phyloP scores from a whole-genome alignment of 2,329 filamentous ascomycete genomes.

The Fusarium sulawesiense region DNA sequence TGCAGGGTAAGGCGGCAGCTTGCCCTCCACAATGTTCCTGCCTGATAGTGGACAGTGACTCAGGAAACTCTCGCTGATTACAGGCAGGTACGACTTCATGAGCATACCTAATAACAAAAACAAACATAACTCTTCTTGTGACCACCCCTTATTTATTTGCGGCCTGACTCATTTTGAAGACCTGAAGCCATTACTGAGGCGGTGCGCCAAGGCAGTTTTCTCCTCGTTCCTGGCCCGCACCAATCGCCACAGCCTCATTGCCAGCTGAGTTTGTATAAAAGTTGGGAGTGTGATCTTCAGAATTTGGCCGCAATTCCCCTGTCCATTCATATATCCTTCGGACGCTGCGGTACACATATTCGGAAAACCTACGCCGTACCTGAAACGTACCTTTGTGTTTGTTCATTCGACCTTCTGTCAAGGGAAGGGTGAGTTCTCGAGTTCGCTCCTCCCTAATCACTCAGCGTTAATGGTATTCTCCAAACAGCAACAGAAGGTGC shows the following conservation, averaged over 20 bases:
- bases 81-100: not conserved
- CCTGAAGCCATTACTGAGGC: constrained; percentile 33
- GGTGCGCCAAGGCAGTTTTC: constrained; percentile 46
- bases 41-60: constrained; percentile 19
- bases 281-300: not conserved
- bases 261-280: constrained; percentile 17
- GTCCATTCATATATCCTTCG: not conserved
- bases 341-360: not conserved
- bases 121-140: not conserved
- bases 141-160: not conserved
- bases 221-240: constrained; percentile 20
- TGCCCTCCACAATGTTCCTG: constrained; percentile 13
- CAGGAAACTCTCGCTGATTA: not conserved
- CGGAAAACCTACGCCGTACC: not conserved
- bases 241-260: constrained; percentile 24
- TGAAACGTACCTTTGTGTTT: not conserved
- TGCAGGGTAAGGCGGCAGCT: constrained; percentile 30
- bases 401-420: not conserved
- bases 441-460: not conserved
- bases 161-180: constrained; percentile 41
- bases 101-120: not conserved
- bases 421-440: constrained; percentile 11
- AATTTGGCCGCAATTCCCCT: not conserved
- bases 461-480: not conserved
- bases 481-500: not conserved